Evolutionary conservation across 192 early-diverging fungal genomes (phyloP), one percentile per base, ranked within the genome.

Genomic region (Dissophora ornata): DNA sequence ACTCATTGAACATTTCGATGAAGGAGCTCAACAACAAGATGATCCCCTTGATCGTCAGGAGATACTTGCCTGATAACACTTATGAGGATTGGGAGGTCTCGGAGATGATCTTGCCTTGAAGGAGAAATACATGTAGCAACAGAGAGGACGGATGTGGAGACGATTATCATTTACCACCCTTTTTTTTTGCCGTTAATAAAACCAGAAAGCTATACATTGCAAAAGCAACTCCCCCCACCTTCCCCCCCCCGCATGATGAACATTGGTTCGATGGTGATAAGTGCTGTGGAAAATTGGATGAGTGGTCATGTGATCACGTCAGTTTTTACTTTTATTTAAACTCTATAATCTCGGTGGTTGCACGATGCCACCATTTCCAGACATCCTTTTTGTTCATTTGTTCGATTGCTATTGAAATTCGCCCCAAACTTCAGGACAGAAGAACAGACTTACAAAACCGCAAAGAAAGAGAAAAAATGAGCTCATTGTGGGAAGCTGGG

Each of bases 71-170:
- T 10, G 97, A 99, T 80, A 90, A 90, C 33, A 91, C 89, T 79
- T 97, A 89, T 68, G 96, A 99, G 83, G 95, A 97, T 83, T 98
- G 96, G 96, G 82, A 90, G 49, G 93, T 96, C 32, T 87, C 87
- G 24, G 95, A 99, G 79, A 87, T 99, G 71, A 95, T 93, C 57
- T 83, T 87, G 50, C 73, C 73, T 42, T 77, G 44, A 67, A 45
- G n/a, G n/a, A 45, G 18, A n/a, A n/a, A 45, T 45, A 45, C 44
- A 12, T 45, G 44, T 45, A 45, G 10, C 44, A 45, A 45, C 18
- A 45, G 44, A 4, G 44, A 9, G 7, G 36, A 38, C 13, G 36
- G 36, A 38, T 38, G 13, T 6, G 36, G 36, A n/a, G 36, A 38
- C 7, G 36, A 38, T 9, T 38, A 38, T 38, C 36, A 12, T 38